Percentiles rank a stretch among this genome's conserved stretches.
Evolutionary conservation across 2,329 filamentous ascomycete species (phyloP).

Genomic region (Pseudopyrenochaeta lycopersici): DNA sequence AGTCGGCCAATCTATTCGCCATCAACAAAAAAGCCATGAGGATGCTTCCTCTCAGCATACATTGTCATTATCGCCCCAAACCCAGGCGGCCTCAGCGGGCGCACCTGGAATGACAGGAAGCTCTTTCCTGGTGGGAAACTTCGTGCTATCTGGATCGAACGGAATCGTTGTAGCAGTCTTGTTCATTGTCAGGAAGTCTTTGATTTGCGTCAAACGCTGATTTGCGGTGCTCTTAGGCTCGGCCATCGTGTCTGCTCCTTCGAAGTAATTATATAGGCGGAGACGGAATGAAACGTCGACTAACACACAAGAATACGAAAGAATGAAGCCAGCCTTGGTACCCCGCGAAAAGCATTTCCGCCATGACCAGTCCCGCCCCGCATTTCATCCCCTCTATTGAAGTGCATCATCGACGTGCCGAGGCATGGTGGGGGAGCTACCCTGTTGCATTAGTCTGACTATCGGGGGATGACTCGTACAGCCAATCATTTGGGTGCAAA

Average conservation of each 20-base stretch:
- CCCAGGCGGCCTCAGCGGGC: constrained; percentile 66
- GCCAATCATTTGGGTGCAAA: constrained; percentile 5
- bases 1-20: constrained; percentile 56
- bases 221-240: constrained; percentile 43
- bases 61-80: constrained; percentile 66
- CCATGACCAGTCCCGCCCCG: constrained; percentile 7
- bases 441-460: constrained; percentile 15
- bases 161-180: constrained; percentile 60
- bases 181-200: constrained; percentile 55
- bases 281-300: too few relatives aligned
- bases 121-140: constrained; percentile 63
- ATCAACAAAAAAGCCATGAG: neutral
- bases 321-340: neutral
- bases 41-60: constrained; percentile 36
- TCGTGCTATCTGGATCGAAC: constrained; percentile 63
- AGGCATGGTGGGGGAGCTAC: constrained; percentile 22
- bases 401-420: constrained; percentile 9
- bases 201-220: constrained; percentile 54
- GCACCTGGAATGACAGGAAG: constrained; percentile 62
- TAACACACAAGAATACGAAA: too few relatives aligned
- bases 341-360: constrained; percentile 2
- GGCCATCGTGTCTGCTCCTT: constrained; percentile 33
- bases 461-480: constrained; percentile 21
- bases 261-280: too few relatives aligned
- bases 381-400: constrained; percentile 1